These are phyloP conservation scores for Aspergillus caelatus DNA, from an alignment of 2,329 filamentous ascomycete species.

Conservation along the genomic window DNA sequence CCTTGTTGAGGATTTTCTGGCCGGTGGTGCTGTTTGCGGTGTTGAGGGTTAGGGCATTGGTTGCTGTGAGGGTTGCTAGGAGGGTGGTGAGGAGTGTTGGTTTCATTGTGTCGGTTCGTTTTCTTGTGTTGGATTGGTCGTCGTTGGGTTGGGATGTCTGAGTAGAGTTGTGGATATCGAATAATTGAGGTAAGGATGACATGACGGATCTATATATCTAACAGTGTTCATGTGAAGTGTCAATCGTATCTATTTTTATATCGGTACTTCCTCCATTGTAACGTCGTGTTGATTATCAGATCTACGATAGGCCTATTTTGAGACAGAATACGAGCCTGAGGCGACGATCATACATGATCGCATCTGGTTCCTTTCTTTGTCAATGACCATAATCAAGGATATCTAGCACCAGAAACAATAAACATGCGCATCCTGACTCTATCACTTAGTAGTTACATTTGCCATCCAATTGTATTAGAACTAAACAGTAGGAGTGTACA, in stretches of 20 bases:
- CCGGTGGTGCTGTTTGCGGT: neutral
- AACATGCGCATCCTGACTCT: no score
- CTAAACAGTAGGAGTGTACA: neutral
- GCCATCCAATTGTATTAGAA: no score
- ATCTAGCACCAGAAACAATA: neutral
- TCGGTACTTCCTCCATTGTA: neutral
- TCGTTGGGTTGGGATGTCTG: neutral
- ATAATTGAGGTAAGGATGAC: neutral
- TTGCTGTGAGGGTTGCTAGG: neutral
- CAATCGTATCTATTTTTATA: neutral
- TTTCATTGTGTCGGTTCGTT: neutral
- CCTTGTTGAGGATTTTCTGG: conserved; percentile 48
- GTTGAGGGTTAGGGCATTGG: neutral
- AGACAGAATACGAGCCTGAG: neutral
- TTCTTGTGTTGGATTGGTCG: neutral
- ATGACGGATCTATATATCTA: neutral
- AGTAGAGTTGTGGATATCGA: neutral
- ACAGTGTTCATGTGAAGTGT: neutral
- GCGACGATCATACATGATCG: neutral
- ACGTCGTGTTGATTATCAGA: neutral
- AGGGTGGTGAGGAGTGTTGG: neutral
- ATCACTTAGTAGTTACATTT: no score
- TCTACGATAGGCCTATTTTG: neutral
- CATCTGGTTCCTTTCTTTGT: neutral
- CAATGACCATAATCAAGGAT: no score